Evolutionary conservation across 2,329 filamentous ascomycete genomes (phyloP).

Genomic region (Penicillium polonicum): DNA sequence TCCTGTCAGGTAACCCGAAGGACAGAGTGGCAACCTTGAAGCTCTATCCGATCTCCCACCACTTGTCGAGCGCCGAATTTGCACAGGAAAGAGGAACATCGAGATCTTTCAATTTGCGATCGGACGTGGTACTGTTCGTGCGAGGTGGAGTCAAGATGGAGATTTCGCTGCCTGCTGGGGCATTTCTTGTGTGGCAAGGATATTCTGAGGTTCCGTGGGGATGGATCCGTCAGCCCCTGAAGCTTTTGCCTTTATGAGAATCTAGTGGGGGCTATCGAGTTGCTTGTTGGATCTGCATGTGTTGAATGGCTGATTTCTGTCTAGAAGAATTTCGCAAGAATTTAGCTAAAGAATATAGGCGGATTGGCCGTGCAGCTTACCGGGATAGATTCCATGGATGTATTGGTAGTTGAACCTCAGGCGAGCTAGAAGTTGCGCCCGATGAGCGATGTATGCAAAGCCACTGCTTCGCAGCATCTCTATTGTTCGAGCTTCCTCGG

Average conservation of each 20-base stretch:
- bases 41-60: conserved; percentile 1
- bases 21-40: not conserved
- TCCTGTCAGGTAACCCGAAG: not conserved
- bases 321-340: no score
- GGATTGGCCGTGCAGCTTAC: no score
- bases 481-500: no score
- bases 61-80: conserved; percentile 1
- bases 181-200: not conserved
- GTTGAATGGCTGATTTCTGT: no score
- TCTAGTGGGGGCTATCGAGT: not conserved
- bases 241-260: not conserved
- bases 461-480: no score
- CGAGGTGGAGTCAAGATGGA: not conserved
- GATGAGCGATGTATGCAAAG: no score
- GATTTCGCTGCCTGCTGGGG: not conserved
- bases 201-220: not conserved
- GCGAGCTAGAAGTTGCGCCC: no score
- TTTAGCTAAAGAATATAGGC: no score
- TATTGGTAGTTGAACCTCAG: no score
- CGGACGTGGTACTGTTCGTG: not conserved
- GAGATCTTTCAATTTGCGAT: not conserved
- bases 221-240: not conserved
- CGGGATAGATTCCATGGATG: no score
- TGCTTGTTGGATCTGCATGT: not conserved
- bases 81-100: not conserved